Conservation (phyloP, 345 rosid genomes). For the Mallotus nudiflorus region DNA sequence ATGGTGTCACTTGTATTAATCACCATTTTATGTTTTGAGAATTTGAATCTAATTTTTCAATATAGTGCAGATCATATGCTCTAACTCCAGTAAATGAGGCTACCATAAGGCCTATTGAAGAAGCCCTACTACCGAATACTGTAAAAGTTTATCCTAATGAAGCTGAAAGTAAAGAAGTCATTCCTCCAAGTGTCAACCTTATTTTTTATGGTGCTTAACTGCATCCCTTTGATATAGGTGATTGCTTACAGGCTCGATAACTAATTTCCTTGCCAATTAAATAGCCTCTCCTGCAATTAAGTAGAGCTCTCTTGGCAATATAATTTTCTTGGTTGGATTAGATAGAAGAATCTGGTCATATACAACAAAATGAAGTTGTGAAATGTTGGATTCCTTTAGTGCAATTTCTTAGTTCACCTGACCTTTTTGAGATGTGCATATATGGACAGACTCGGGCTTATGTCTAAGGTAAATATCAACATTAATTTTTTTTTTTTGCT, state of each 20-base stretch:
- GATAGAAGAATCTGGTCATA: too few species aligned
- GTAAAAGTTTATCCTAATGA: slow-evolving; percentile 63
- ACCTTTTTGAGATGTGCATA: slow-evolving; percentile 16
- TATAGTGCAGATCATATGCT: slow-evolving; percentile 70
- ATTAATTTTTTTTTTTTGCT: too few species aligned
- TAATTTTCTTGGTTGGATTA: slow-evolving; percentile 20
- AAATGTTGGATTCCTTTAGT: too few species aligned
- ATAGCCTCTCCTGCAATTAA: slow-evolving; percentile 47
- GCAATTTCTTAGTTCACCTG: slow-evolving; percentile 21
- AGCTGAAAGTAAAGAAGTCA: slow-evolving; percentile 66
- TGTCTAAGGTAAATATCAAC: slow-evolving; percentile 23
- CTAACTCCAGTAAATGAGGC: slow-evolving; percentile 70
- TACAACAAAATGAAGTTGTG: too few species aligned
- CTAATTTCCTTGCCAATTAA: slow-evolving; percentile 85
- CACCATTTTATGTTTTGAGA: background rate
- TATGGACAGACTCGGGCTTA: background rate
- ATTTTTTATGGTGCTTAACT: slow-evolving; percentile 79
- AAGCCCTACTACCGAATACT: slow-evolving; percentile 39
- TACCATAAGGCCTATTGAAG: slow-evolving; percentile 63
- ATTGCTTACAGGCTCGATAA: slow-evolving; percentile 96
- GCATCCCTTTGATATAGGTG: slow-evolving; percentile 89
- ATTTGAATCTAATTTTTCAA: background rate
- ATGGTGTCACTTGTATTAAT: too few species aligned
- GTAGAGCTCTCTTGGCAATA: slow-evolving; percentile 27
- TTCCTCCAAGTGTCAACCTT: slow-evolving; percentile 89